A percentile compares a stretch with the other conserved stretches of the same genome.
Conservation (phyloP, 2,329 filamentous ascomycete genomes). For the Fusarium piperis region DNA sequence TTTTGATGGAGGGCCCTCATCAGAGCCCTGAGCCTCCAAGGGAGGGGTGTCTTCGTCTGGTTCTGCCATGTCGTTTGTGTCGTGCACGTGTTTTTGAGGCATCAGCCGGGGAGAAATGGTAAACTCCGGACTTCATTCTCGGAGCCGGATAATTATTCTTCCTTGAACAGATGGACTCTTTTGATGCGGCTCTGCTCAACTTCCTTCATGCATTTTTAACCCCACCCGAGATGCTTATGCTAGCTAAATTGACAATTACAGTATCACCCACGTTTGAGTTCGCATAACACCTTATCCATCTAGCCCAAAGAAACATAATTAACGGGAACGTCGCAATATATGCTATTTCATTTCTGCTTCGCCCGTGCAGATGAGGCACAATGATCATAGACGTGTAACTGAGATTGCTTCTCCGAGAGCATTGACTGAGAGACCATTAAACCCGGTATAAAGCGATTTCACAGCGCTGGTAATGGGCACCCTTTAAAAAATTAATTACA, state of each 20-base stretch:
- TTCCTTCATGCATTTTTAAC: not conserved
- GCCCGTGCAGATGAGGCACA: no score
- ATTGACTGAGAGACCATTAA: no score
- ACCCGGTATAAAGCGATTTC: no score
- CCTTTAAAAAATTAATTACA: not conserved
- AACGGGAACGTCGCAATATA: no score
- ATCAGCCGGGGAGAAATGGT: slow-evolving; percentile 15
- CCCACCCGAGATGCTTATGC: not conserved
- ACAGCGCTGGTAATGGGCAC: no score
- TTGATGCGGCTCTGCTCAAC: no score
- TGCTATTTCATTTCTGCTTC: no score
- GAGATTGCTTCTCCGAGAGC: no score
- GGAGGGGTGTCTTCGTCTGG: slow-evolving; percentile 19
- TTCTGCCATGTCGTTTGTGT: slow-evolving; percentile 10
- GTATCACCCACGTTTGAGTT: not conserved
- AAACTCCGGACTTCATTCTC: slow-evolving; percentile 16
- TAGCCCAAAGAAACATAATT: not conserved
- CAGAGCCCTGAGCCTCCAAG: slow-evolving; percentile 7
- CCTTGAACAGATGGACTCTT: no score
- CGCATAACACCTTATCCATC: not conserved
- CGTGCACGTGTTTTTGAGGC: not conserved
- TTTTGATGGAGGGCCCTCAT: slow-evolving; percentile 20
- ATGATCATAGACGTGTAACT: no score
- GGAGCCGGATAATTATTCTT: not conserved
- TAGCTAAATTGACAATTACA: not conserved